Evolutionary conservation across 2,329 filamentous ascomycete species (phyloP), one percentile per base, ranked within the genome.

Genomic region (Coleophoma eucalyptorum): DNA sequence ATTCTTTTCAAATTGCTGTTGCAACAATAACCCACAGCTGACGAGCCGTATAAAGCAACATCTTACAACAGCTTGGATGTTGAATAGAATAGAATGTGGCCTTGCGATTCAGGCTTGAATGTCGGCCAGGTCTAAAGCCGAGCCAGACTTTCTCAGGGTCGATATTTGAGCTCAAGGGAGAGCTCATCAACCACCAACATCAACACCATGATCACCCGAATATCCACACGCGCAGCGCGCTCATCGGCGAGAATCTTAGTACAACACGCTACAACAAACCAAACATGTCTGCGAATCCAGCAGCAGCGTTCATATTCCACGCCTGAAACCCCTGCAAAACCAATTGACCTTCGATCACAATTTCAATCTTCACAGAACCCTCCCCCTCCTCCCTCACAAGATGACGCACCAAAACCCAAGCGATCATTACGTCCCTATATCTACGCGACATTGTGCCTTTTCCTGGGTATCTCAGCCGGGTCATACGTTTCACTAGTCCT

Each of bases 401-500:
- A 15, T n/a, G 35, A 6, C 15, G 13, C 6, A 46, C 50, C 51
- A 20, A 56, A 53, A 43, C 46, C 54, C 4, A 62, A 58, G 31
- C 59, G 58, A 19, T 62, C 61, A 5, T 59, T 63, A 10, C 64
- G 58, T 26, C 61, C 57, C 18, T 58, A 58, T 38, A 67, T 67
- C 37, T 66, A 60, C 40, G 63, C 61, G 11, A 54, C 63, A 13
- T 8, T 71, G 40, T 75, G 73, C 60, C 62, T 78, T 48, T 44
- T 71, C 34, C 45, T 72, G 40, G 78, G 78, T 54, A 49, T 65
- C 16, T 51, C 62, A 21, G 55, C 61, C 46, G 77, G 75, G 55
- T 67, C 68, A 47, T 58, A 68, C 43, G 54, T 71, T 44, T 63
- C 67, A 12, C 56, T 73, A n/a, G 62, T 72, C 40, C 57, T 80